Evolutionary conservation across 1,284 basidiomycete species (phyloP), one percentile per base, ranked within the genome.

Genomic region (Ustilago trichophora): DNA sequence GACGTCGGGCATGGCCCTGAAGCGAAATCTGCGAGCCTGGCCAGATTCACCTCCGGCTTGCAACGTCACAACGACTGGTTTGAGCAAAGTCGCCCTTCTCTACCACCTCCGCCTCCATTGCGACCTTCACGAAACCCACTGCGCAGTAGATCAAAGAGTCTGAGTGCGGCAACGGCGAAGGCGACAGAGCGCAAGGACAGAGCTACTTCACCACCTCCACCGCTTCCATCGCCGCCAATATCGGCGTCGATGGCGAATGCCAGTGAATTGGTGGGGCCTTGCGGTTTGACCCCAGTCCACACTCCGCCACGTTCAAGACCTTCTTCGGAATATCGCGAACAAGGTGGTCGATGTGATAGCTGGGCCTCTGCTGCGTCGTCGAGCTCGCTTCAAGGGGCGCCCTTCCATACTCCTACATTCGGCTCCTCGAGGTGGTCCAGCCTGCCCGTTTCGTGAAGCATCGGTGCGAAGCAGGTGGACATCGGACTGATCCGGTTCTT

Each of bases 321-420:
- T 2, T 26, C 32, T 0, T 62, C 59, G 24, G 35, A 22, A 8
- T 41, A 46, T 21, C 15, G 34, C 8, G 38, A 38, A 26, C 21
- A 6, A 4, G 9, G 12, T 8, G 50, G 18, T 32, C 27, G 51
- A 7, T 54, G 36, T 32, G 63, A 59, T 24, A 59, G 63, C 48
- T 44, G 37, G 25, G 40, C 42, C 4, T 66, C 63, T 16, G 40
- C 24, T 12, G 25, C 43, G 1, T 59, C 56, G 0, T 34, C 32
- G 12, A 19, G 33, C 27, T 55, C 47, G 10, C 11, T 34, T 9
- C 42, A 32, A 18, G 43, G 21, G 4, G 44, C 56, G 6, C 50
- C 56, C 6, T 60, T 66, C 33, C 56, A 59, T 35, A 60, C 63
- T 4, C 52, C 63, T 10, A 66, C 63, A 2, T 59, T 60, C 19